Base-by-base conservation (phyloP, 352 stramenopile species). In the Aphanomyces euteiches region DNA sequence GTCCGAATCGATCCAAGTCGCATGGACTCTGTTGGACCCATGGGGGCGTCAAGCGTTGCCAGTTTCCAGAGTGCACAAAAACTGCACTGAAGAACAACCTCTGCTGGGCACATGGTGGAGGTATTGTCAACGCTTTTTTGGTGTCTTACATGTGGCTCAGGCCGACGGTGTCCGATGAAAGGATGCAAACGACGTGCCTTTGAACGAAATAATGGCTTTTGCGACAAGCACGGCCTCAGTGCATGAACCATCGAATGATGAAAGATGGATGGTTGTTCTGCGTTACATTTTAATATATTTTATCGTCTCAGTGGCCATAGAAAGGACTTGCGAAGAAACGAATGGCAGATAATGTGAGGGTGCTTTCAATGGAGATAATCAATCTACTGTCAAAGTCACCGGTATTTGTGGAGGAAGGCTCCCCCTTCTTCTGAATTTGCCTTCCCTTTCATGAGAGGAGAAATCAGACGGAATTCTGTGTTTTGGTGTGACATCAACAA, bases 171-270 rank as follows among this genome's bases (percentile, higher is more conserved):
- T n/a, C 10, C 10, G 10, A n/a, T 50, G 10, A 50, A 12, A n/a
- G 43, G 43, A n/a, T 50, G 43, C 43, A 50, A 50, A n/a, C 43
- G 43, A n/a, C 43, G 43, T n/a, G 43, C 43, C 10, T n/a, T 50
- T 50, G 43, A n/a, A n/a, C 43, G 43, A 50, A 50, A 50, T n/a
- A n/a, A n/a, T n/a, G 43, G 17, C 17, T n/a, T 50, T n/a, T 50
- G 43, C 43, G 43, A 50, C 43, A n/a, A n/a, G 10, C 43, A 50
- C 43, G 17, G 43, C 17, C 43, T 12, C 43, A 3, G 43, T 50
- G 43, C 10, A 50, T 50, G 43, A n/a, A 50, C 43, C 10, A 50
- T n/a, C 43, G 43, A 12, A n/a, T n/a, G 43, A 28, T 28, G 28
- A 28, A 28, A 28, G 28, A 28, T 28, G 28, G 28, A 28, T 28